These are phyloP conservation scores for Linum usitatissimum DNA, from an alignment of 345 rosid genomes.

Conservation along the genomic window DNA sequence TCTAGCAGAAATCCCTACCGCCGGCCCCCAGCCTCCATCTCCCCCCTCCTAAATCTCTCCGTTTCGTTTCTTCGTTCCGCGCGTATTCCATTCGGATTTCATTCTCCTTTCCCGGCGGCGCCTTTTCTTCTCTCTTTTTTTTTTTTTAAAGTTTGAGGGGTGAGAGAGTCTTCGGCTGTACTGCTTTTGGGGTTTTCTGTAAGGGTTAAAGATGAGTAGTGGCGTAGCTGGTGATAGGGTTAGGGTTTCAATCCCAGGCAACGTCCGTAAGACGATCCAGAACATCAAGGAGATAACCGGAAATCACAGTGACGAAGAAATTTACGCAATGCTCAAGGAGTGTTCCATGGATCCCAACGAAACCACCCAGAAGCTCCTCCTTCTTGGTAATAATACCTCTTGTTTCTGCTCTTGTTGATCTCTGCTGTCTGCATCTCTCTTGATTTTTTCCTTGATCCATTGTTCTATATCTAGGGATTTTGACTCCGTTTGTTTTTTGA, in stretches of 20 bases:
- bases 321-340: slow-evolving; percentile 81
- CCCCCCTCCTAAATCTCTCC: not conserved
- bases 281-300: slow-evolving; percentile 65
- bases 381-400: slow-evolving; percentile 36
- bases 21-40: not conserved
- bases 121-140: not conserved
- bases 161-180: not conserved
- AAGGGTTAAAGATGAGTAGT: slow-evolving; percentile 51
- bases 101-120: not conserved
- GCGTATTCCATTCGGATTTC: too few species aligned
- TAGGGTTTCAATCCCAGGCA: slow-evolving; percentile 64
- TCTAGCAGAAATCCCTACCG: not conserved
- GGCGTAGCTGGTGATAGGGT: slow-evolving; percentile 26
- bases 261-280: slow-evolving; percentile 57
- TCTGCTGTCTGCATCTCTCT: not conserved
- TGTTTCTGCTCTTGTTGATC: slow-evolving; percentile 5
- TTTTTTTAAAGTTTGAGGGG: not conserved
- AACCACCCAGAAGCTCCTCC: slow-evolving; percentile 57
- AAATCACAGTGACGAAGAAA: slow-evolving; percentile 82
- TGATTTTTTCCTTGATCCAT: slow-evolving; percentile 12
- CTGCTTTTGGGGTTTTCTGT: not conserved
- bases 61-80: not conserved
- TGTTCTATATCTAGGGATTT: slow-evolving; percentile 16
- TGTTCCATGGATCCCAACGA: slow-evolving; percentile 94
- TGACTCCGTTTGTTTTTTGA: not conserved